A percentile compares a stretch with the other conserved stretches of the same genome.
phyloP scores from a whole-genome alignment of 306 rosid genomes.

The Mucuna pruriens region DNA sequence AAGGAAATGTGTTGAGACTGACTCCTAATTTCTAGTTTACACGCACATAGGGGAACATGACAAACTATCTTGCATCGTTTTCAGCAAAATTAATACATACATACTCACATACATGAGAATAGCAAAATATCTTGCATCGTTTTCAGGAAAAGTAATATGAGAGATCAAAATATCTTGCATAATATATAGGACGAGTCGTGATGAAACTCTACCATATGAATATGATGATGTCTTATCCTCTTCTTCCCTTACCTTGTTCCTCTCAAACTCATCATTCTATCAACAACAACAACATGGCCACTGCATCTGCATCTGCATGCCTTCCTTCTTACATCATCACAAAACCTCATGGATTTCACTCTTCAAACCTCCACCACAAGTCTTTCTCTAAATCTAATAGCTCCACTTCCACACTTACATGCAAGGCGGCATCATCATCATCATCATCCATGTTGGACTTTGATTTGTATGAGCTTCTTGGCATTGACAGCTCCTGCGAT shows the following conservation, averaged over 20 bases:
- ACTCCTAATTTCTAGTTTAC: too few species aligned
- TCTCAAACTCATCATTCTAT: constrained; percentile 35
- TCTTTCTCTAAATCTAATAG: constrained; percentile 11
- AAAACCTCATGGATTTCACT: background rate
- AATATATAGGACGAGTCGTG: background rate
- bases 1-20: too few species aligned
- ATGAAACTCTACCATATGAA: constrained; percentile 7
- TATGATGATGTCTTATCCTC: constrained; percentile 44
- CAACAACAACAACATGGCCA: constrained; percentile 36
- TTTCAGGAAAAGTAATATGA: background rate
- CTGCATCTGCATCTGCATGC: constrained; percentile 42
- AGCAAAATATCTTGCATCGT: constrained; percentile 8
- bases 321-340: constrained; percentile 21
- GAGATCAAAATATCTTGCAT: constrained; percentile 45
- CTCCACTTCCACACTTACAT: constrained; percentile 32
- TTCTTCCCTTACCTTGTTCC: background rate
- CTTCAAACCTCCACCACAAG: constrained; percentile 31
- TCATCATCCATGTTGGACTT: constrained; percentile 50
- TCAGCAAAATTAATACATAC: too few species aligned
- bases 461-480: constrained; percentile 89
- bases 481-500: constrained; percentile 69
- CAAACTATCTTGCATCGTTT: too few species aligned
- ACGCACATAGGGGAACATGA: too few species aligned
- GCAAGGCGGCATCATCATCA: constrained; percentile 53
- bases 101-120: too few species aligned